Evolutionary conservation across 768 basidiomycete species (phyloP), one percentile per base, ranked within the genome.

Genomic region (Leccinum boreale): DNA sequence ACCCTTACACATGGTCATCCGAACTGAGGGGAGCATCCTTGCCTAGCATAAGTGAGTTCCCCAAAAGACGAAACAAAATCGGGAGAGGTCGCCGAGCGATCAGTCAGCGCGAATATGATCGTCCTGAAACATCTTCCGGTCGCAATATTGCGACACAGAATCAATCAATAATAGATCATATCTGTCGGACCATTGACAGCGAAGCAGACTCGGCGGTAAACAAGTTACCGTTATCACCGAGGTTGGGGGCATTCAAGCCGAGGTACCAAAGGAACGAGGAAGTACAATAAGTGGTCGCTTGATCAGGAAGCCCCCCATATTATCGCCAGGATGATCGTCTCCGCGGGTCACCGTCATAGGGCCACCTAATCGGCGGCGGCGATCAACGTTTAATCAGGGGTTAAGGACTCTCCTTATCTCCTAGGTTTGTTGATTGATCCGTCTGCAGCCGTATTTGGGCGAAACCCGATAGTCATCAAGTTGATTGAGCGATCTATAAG

Each of bases 241-340:
- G 56, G 6, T 64, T 46, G 26, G 66, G 64, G 2, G 67, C 50
- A 26, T 42, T 14, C 42, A n/a, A 39, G 9, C 45, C 51, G 9
- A 66, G 59, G 64, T 68, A 5, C 23, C 28, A 48, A 51, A 45
- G 1, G 17, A 23, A 19, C 59, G 15, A 59, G 35, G 1, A 29
- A 31, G 19, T 21, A n/a, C n/a, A n/a, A n/a, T n/a, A 39, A 8
- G 17, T 36, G 36, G 15, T 0, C 7, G 17, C 36, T 17, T 6
- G 35, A 39, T 9, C 9, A 52, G 68, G 57, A 67, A 36, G 3
- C 6, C 47, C 60, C 9, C 28, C 62, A 2, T 39, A 46, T 69
- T 69, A 50, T 68, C 21, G 7, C 67, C 65, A 23, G 64, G 69
- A 39, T 69, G 67, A 46, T 26, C 61, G 33, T 69, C 67, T 12